phyloP scores from a whole-genome alignment of 2,329 filamentous ascomycete species.

The Fusarium musae region DNA sequence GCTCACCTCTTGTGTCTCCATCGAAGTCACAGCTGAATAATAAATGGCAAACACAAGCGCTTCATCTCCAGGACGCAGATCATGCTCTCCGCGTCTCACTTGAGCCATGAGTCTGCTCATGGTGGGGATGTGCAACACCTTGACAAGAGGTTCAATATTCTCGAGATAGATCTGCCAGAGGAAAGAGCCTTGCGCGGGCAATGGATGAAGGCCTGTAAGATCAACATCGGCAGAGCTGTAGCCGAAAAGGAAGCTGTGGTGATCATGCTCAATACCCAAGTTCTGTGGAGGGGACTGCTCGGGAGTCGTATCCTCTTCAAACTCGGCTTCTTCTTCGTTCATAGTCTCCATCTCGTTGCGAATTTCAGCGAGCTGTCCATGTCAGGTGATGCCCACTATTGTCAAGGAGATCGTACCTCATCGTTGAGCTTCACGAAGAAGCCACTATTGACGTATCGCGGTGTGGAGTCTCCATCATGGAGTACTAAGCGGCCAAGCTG shows the following conservation, averaged over 20 bases:
- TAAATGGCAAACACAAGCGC: slow-evolving; percentile 36
- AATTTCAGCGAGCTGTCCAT: slow-evolving; percentile 25
- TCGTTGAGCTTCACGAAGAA: slow-evolving; percentile 82
- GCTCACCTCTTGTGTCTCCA: slow-evolving; percentile 28
- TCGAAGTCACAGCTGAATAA: slow-evolving; percentile 25
- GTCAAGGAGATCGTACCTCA: slow-evolving; percentile 61
- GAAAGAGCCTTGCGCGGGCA: slow-evolving; percentile 23
- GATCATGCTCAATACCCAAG: background rate
- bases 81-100: slow-evolving; percentile 29
- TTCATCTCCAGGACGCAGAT: slow-evolving; percentile 26
- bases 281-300: slow-evolving; percentile 33
- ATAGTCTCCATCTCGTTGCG: slow-evolving; percentile 31
- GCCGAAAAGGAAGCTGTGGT: slow-evolving; percentile 37
- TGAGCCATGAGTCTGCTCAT: slow-evolving; percentile 32
- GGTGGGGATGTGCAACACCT: slow-evolving; percentile 34
- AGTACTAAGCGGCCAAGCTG: slow-evolving; percentile 70
- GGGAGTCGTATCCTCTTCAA: slow-evolving; percentile 29
- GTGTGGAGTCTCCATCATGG: slow-evolving; percentile 73
- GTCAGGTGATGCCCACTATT: background rate
- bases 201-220: slow-evolving; percentile 25
- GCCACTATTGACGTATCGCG: slow-evolving; percentile 78
- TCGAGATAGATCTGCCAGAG: slow-evolving; percentile 37
- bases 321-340: slow-evolving; percentile 17
- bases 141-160: slow-evolving; percentile 34
- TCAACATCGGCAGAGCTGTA: slow-evolving; percentile 30